Evolutionary conservation across 345 rosid species (phyloP).

Genomic region (Lepidium sativum): DNA sequence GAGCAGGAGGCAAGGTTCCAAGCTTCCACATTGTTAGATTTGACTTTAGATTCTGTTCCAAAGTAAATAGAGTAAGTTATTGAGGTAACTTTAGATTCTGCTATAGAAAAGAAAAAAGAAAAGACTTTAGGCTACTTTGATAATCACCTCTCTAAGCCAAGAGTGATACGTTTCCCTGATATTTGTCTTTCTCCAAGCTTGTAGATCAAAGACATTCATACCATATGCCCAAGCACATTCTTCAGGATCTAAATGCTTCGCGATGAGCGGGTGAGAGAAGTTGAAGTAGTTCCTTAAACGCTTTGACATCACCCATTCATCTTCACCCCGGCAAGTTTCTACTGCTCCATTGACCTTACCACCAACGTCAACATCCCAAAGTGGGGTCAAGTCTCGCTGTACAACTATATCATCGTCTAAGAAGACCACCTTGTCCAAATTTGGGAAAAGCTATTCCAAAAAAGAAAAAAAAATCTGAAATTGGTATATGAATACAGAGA

Average conservation of each 20-base stretch:
- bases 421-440: slow-evolving; percentile 90
- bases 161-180: slow-evolving; percentile 90
- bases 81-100: slow-evolving; percentile 3
- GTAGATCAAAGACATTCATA: slow-evolving; percentile 92
- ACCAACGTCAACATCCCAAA: slow-evolving; percentile 80
- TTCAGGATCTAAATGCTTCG: slow-evolving; percentile 70
- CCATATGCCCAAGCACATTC: slow-evolving; percentile 99
- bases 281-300: slow-evolving; percentile 95
- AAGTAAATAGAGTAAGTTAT: neutral
- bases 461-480: neutral
- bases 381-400: slow-evolving; percentile 86
- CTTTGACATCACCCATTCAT: slow-evolving; percentile 98
- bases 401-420: slow-evolving; percentile 93
- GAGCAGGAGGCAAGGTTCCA: slow-evolving; percentile 96
- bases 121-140: neutral
- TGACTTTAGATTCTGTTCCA: slow-evolving; percentile 72
- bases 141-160: slow-evolving; percentile 85
- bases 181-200: slow-evolving; percentile 78
- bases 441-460: slow-evolving; percentile 78
- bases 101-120: neutral
- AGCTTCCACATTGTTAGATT: slow-evolving; percentile 96
- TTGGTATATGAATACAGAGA: neutral
- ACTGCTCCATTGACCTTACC: slow-evolving; percentile 99
- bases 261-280: slow-evolving; percentile 92
- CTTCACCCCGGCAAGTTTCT: slow-evolving; percentile 96